Base-by-base conservation (phyloP, 305 asterid species). In the Ajuga reptans region DNA sequence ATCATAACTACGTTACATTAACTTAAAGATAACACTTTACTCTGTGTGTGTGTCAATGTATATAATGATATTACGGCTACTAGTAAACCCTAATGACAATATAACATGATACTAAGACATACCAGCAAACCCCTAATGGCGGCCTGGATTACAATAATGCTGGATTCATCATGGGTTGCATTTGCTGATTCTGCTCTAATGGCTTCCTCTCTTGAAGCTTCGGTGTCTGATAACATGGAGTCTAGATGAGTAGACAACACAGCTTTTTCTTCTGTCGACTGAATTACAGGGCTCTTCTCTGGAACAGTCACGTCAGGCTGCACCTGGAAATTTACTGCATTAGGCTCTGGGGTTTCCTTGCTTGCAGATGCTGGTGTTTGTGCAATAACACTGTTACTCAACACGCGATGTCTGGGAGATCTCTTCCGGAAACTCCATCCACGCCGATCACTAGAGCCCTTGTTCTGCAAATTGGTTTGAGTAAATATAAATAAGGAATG, bases 341-440 rank as follows among this genome's bases (percentile, higher is more conserved):
- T 75, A 72, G 90, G 56, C 57, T 85, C 96, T 53, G 84, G 78
- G 64, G 73, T 76, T 66, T 83, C 89, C 84, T 91, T 94, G 78
- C 77, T 83, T 36, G 27, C 95, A 55, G 87, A 70, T 27, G 81
- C 66, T 68, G 89, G 73, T 54, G 81, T 60, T 79, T 91, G 96
- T 68, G 92, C 80, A 73, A 73, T 66, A 71, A 69, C 90, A 18
- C 82, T 79, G 84, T 87, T 86, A 76, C 87, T 93, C 81, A 91
- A 75, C 29, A 86, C 86, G 41, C 96, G 91, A 74, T 89, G 96
- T 63, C 89, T 86, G 6, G 89, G 84, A 37, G 99, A 91, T 79
- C 77, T 87, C 86, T 93, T 93, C 75, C 95, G 81, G 69, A 93
- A 91, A 81, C 96, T 91, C 99, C 99, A 93, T 17, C 91, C 87